Conservation (phyloP, 139 green algal species). For the Gonium pectorale region DNA sequence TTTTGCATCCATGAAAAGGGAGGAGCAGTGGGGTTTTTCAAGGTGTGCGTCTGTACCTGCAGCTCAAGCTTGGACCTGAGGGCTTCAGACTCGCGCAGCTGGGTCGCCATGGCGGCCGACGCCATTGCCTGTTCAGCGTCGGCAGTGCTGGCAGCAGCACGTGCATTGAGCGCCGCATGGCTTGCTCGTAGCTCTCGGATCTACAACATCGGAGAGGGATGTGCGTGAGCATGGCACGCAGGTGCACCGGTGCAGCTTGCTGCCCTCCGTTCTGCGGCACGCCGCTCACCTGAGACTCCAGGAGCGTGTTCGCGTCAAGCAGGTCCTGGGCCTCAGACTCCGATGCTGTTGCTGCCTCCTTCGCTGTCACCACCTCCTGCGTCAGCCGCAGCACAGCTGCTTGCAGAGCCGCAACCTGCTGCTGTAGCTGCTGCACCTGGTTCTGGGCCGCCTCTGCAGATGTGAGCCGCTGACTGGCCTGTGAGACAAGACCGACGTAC, state of each 20-base stretch:
- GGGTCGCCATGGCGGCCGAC: neutral
- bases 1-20: no score
- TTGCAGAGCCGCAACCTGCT: slow-evolving; percentile 23
- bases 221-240: neutral
- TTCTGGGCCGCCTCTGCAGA: neutral
- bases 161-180: neutral
- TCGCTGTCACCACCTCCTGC: neutral
- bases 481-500: no score
- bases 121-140: neutral
- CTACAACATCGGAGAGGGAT: neutral
- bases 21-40: no score
- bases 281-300: slow-evolving; percentile 36
- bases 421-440: slow-evolving; percentile 3
- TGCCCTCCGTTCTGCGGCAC: neutral
- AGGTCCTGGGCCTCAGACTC: slow-evolving; percentile 28
- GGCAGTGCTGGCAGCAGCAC: neutral
- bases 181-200: slow-evolving; percentile 14
- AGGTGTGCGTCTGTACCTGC: no score
- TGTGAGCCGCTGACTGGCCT: neutral
- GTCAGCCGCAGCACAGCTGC: neutral
- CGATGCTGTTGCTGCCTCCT: neutral
- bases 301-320: slow-evolving; percentile 45
- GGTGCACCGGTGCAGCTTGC: neutral
- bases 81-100: slow-evolving; percentile 11
- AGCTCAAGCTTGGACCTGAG: slow-evolving; percentile 20